Conservation (phyloP, 495 filamentous ascomycete species). For the Hyphodiscus hymeniophilus region DNA sequence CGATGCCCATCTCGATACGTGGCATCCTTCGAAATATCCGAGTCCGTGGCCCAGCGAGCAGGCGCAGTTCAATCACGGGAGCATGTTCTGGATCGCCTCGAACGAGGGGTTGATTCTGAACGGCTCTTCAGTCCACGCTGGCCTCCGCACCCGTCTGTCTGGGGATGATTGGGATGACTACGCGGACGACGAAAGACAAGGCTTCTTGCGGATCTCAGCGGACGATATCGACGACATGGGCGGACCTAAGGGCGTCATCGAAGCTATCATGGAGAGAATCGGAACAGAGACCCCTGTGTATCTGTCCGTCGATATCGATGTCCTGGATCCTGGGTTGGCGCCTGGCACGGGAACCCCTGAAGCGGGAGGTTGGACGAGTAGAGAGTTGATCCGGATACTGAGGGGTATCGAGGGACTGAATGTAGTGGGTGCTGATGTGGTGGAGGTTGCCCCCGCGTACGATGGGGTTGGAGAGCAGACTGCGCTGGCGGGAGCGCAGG, state of each 20-base stretch:
- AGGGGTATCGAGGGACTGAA: conserved; percentile 63
- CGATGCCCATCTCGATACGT: conserved; percentile 73
- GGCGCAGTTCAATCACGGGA: conserved; percentile 72
- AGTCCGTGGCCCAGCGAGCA: conserved; percentile 63
- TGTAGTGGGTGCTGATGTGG: conserved; percentile 67
- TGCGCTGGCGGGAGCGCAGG: conserved; percentile 74
- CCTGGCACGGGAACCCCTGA: conserved; percentile 70
- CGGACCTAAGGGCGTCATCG: conserved; percentile 46
- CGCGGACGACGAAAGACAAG: conserved; percentile 52
- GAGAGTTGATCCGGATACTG: conserved; percentile 63
- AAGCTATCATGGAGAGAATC: conserved; percentile 47
- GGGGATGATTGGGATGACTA: conserved; percentile 61
- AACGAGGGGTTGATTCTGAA: conserved; percentile 67
- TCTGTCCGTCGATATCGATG: conserved; percentile 68
- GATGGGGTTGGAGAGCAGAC: conserved; percentile 79
- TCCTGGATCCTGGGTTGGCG: conserved; percentile 62
- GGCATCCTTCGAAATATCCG: conserved; percentile 73
- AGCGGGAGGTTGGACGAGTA: conserved; percentile 65
- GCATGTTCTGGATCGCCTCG: conserved; percentile 77
- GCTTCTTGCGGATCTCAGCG: conserved; percentile 55
- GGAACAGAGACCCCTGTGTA: conserved; percentile 60
- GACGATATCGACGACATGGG: conserved; percentile 68
- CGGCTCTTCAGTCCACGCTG: conserved; percentile 64
- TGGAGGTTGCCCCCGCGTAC: conserved; percentile 82
- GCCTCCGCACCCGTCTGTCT: conserved; percentile 62